Evolutionary conservation across 2,329 filamentous ascomycete species (phyloP).

Genomic region (Ceratocystis colombiana): DNA sequence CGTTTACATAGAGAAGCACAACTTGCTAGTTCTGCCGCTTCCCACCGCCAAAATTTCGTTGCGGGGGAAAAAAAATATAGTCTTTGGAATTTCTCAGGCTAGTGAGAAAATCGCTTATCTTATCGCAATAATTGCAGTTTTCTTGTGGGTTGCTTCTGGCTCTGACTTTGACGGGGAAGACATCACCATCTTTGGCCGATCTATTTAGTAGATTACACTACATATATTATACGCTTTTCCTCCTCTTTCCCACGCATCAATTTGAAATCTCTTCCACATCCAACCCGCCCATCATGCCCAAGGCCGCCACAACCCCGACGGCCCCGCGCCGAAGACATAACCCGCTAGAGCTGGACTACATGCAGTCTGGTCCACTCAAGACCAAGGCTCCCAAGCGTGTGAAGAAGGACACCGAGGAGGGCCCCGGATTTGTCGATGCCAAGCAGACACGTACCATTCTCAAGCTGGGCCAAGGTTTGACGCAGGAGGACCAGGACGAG

Average conservation of each 20-base stretch:
- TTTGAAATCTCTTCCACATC: not conserved
- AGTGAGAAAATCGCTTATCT: constrained; percentile 24
- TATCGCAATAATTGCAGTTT: constrained; percentile 25
- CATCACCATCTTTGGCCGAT: not conserved
- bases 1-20: not conserved
- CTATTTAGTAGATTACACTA: too few relatives aligned
- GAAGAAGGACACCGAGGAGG: constrained; percentile 46
- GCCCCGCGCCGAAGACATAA: constrained; percentile 66
- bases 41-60: constrained; percentile 26
- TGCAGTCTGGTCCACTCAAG: constrained; percentile 60
- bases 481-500: constrained; percentile 58
- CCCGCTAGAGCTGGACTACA: constrained; percentile 79
- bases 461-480: constrained; percentile 77
- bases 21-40: constrained; percentile 14
- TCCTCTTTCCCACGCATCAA: not conserved
- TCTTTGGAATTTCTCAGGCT: not conserved
- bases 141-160: constrained; percentile 23
- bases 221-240: not conserved
- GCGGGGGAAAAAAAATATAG: constrained; percentile 22
- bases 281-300: constrained; percentile 55
- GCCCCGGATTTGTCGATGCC: constrained; percentile 69
- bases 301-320: constrained; percentile 52
- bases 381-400: constrained; percentile 53
- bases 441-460: constrained; percentile 83
- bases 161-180: not conserved